phyloP scores from a whole-genome alignment of 257 asterid genomes.

The Prunella vulgaris region DNA sequence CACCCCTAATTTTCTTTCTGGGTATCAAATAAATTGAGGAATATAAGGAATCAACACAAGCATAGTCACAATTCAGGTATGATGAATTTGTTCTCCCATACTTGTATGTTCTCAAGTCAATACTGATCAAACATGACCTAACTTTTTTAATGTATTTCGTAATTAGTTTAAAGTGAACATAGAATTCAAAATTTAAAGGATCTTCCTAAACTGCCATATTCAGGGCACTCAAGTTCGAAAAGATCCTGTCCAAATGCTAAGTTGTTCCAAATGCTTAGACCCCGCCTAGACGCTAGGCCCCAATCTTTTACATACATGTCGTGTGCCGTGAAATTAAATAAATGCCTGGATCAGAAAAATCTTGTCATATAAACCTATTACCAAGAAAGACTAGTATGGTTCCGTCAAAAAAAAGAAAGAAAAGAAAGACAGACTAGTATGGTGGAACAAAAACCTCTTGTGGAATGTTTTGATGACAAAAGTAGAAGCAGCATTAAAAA shows the following conservation, averaged over 20 bases:
- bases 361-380: no score
- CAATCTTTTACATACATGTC: no score
- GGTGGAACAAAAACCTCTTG: background rate
- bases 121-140: constrained; percentile 4
- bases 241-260: background rate
- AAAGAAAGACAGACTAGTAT: background rate
- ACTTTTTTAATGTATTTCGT: background rate
- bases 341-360: background rate
- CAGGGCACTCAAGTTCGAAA: constrained; percentile 1
- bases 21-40: background rate
- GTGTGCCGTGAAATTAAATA: background rate
- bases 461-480: background rate
- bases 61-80: background rate
- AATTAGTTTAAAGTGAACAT: background rate
- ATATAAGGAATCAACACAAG: constrained; percentile 4
- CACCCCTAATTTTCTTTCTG: background rate
- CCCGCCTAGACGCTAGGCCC: background rate
- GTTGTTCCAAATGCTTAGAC: background rate
- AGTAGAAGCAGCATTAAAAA: background rate
- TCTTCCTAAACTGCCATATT: background rate
- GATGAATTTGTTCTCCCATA: constrained; percentile 15
- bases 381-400: no score
- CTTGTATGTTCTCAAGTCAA: no score
- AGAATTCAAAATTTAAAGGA: background rate
- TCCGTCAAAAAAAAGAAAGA: no score